Conservation (phyloP, 1,284 basidiomycete genomes). For the Austroboletus olivaceoglutinosus region DNA sequence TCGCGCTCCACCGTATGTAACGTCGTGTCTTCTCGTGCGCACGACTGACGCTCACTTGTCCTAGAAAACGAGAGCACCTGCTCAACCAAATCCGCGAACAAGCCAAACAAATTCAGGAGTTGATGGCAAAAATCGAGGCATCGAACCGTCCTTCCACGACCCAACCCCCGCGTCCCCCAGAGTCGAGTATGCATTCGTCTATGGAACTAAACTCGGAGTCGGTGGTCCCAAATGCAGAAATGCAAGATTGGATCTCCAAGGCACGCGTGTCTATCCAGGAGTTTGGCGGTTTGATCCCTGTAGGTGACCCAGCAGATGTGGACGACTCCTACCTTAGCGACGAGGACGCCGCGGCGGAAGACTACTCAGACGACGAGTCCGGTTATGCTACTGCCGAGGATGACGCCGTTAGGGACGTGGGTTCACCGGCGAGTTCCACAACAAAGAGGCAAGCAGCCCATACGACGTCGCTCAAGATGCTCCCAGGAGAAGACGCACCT, state of each 20-base stretch:
- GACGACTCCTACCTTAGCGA: constrained; percentile 35
- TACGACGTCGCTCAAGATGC: constrained; percentile 44
- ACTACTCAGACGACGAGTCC: constrained; percentile 36
- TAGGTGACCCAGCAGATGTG: constrained; percentile 40
- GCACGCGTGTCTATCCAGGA: constrained; percentile 64
- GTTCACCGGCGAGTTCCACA: constrained; percentile 26
- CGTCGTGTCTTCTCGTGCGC: neutral
- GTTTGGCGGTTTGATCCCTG: constrained; percentile 61
- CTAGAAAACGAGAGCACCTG: constrained; percentile 72
- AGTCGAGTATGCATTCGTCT: constrained; percentile 21
- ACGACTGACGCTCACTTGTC: constrained; percentile 5
- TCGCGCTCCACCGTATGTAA: constrained; percentile 67
- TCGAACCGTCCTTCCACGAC: constrained; percentile 18
- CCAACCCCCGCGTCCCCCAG: constrained; percentile 33
- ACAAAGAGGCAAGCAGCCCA: constrained; percentile 29
- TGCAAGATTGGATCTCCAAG: constrained; percentile 71
- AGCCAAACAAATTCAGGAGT: constrained; percentile 61
- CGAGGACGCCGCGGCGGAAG: constrained; percentile 19
- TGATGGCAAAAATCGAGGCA: constrained; percentile 63
- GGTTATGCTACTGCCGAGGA: constrained; percentile 37
- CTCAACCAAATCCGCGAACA: constrained; percentile 71
- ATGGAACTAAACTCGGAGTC: constrained; percentile 30
- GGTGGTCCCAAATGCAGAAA: constrained; percentile 38
- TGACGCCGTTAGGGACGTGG: constrained; percentile 16
- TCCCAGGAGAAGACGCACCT: constrained; percentile 61